Conservation (phyloP, 192 early-diverging fungal species). For the Backusella psychrophila region DNA sequence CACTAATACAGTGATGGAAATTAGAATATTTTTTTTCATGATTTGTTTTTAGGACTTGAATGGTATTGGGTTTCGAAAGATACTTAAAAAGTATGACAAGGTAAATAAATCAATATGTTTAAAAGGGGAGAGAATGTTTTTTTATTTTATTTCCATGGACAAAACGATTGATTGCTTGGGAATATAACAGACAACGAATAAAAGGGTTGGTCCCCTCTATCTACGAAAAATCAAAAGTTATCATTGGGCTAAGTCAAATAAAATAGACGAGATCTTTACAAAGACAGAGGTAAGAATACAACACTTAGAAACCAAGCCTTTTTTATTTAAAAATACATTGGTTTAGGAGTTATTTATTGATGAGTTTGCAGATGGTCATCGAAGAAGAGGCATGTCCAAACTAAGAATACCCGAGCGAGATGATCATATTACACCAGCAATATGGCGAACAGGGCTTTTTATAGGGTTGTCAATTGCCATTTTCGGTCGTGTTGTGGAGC, state of each 20-base stretch:
- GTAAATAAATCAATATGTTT: conserved; percentile 16
- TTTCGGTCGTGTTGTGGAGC: conserved; percentile 45
- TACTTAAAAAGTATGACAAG: conserved; percentile 79
- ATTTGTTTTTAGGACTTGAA: conserved; percentile 35
- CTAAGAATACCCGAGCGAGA: conserved; percentile 51
- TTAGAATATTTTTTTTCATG: neutral
- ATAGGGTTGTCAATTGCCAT: conserved; percentile 56
- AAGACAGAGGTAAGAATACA: conserved; percentile 1
- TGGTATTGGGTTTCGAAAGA: conserved; percentile 66
- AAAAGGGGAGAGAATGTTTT: neutral
- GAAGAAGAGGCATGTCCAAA: conserved; percentile 62
- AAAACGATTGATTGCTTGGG: neutral
- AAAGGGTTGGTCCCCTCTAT: conserved; percentile 43
- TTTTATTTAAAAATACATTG: conserved; percentile 1
- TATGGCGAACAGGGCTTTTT: conserved; percentile 58
- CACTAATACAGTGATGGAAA: neutral
- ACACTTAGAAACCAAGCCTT: conserved; percentile 40
- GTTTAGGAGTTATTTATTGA: conserved; percentile 52
- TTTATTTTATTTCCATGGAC: neutral
- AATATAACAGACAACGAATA: conserved; percentile 40
- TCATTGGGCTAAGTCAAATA: conserved; percentile 49
- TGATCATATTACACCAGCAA: conserved; percentile 17
- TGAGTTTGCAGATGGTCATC: conserved; percentile 62
- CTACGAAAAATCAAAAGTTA: conserved; percentile 42
- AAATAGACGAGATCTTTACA: conserved; percentile 23